A percentile compares a stretch with the other conserved stretches of the same genome.
Evolutionary conservation across 163 green algal genomes (phyloP).

Genomic region (Chlamydomonas reinhardtii): DNA sequence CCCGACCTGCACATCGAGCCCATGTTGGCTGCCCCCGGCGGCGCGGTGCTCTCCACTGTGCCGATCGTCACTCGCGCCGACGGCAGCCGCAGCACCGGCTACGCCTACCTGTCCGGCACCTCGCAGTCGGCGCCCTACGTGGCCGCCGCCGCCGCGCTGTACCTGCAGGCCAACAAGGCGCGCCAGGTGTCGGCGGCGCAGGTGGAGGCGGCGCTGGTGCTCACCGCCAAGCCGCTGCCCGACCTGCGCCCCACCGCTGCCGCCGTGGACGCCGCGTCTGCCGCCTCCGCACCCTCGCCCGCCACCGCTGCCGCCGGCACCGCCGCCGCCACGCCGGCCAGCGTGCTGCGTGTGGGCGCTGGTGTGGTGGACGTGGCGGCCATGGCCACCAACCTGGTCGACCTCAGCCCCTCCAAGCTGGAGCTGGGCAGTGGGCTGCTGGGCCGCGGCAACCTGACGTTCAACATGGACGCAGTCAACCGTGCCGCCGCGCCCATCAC

Average conservation of each 20-base stretch:
- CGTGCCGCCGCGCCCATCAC: background rate
- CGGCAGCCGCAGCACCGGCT: conserved; percentile 26
- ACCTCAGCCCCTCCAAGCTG: conserved; percentile 5
- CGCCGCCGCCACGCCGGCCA: background rate
- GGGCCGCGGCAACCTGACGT: background rate
- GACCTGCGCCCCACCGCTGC: background rate
- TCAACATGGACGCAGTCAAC: background rate
- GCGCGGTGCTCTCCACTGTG: conserved; percentile 69
- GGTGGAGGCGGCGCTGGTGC: background rate
- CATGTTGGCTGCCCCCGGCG: conserved; percentile 70
- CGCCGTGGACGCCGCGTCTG: background rate
- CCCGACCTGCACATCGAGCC: conserved; percentile 65
- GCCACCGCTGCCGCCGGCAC: background rate
- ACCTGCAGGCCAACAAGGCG: conserved; percentile 42
- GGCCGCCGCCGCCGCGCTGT: conserved; percentile 67
- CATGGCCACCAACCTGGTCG: conserved; percentile 8
- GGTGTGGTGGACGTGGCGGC: conserved; percentile 13
- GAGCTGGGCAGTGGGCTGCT: conserved; percentile 14
- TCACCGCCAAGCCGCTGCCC: background rate
- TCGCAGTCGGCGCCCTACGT: conserved; percentile 77
- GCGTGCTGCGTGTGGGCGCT: background rate
- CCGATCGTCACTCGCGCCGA: conserved; percentile 61
- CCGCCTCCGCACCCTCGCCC: background rate
- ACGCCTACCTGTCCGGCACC: conserved; percentile 72
- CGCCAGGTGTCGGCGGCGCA: background rate